These are phyloP conservation scores for Paramecium biaurelia DNA, from an alignment of 73 alveolate species.

Conservation along the genomic window DNA sequence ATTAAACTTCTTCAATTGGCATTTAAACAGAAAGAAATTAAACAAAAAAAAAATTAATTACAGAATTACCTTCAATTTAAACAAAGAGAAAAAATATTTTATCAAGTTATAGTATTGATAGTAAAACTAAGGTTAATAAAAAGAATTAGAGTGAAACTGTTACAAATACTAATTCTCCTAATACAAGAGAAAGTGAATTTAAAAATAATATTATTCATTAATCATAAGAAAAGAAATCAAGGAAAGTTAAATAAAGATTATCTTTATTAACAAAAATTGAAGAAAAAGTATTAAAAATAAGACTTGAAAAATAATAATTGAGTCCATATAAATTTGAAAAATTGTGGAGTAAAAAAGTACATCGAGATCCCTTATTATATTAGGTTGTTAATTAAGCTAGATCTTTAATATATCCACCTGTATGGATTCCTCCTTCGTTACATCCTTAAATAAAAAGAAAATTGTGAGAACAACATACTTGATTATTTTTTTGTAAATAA, in stretches of 20 bases:
- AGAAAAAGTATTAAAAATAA: neutral
- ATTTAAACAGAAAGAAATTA: neutral
- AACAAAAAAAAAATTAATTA: neutral
- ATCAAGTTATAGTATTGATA: neutral
- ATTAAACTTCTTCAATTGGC: neutral
- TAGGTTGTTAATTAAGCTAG: constrained; percentile 21
- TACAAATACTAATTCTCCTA: neutral
- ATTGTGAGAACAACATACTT: neutral
- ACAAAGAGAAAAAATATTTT: neutral
- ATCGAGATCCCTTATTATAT: neutral
- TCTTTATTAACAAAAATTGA: neutral
- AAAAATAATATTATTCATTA: neutral
- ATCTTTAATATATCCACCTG: constrained; percentile 28
- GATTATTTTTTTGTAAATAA: neutral
- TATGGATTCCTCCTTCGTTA: constrained; percentile 36
- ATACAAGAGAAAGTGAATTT: neutral
- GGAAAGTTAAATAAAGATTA: neutral
- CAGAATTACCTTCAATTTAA: neutral
- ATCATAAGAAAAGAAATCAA: neutral
- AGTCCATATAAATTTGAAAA: neutral
- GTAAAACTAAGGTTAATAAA: neutral
- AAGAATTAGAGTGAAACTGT: neutral
- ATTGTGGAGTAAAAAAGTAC: constrained; percentile 29
- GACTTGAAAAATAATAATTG: neutral
- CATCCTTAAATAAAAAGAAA: neutral